Base-by-base conservation (phyloP, 257 asterid genomes). In the Leptodermis oblonga region DNA sequence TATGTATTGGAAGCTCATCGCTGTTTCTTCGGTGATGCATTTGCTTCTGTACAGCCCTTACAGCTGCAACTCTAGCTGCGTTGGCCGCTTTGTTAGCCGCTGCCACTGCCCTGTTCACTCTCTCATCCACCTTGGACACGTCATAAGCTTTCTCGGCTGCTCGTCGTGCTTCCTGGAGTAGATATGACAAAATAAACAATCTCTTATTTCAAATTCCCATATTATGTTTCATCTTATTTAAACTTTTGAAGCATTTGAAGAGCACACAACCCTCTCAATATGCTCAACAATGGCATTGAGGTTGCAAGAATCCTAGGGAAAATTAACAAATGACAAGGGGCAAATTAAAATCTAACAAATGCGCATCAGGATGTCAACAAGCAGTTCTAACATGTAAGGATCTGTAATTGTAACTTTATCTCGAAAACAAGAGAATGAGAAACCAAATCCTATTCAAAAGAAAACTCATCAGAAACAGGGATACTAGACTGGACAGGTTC, bases 21-120 rank as follows among this genome's bases (percentile, higher is more conserved):
- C 86, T 82, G 73, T 75, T 86, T 79, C 78, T 85, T 62, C 88
- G 73, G 71, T 65, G 85, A 77, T 83, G 93, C 93, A 92, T 89
- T 86, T 86, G 93, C 82, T 81, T 92, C 62, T 92, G 97, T 62
- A 86, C 90, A 9, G 96, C 92, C 72, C 87, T 89, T 2, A 89
- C 93, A 8, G 97, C 96, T 12, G 93, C 93, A 23, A 89, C 96
- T 83, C 96, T 80, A 53, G 96, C 96, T 34, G 96, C 91, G 79
- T 86, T 89, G 25, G 95, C 97, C 22, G 97, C 91, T 71, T 70
- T 80, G 74, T 88, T 88, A 51, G 96, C 95, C 18, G 92, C 80
- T 52, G 87, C 81, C 7, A 91, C 87, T 43, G 95, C 96, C 61
- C 89, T 58, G 79, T 86, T 91, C 63, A 91, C 95, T 80, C 96